Base-by-base conservation (phyloP, 495 filamentous ascomycete species). In the Tirmania nivea region DNA sequence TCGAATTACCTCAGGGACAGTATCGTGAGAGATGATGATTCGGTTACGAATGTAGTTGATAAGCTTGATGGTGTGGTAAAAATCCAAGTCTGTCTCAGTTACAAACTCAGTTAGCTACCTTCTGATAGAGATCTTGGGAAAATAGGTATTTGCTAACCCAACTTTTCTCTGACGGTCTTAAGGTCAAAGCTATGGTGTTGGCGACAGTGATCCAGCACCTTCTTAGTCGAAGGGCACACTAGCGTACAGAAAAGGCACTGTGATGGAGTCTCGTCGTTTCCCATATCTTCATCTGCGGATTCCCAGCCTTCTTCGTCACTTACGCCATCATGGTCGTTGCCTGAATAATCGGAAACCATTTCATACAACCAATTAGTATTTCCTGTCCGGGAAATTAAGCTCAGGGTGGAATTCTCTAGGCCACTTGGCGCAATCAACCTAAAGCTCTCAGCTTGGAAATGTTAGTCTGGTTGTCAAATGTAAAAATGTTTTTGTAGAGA, bases 21-120 rank as follows among this genome's bases (percentile, higher is more conserved):
- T 8, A 45, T 45, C 39, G 5, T 45, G 12, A 45, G 12, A 14
- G 39, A 8, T 45, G 39, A 45, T 45, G 8, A 53, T 50, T 14
- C 52, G 52, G 8, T 70, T 64, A 7, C 82, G 80, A 49, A 85
- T 75, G 56, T 81, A 90, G 65, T 94, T 96, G 59, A 94, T 77
- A 11, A 94, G 69, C 66, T 86, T 92, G 55, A 94, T 78, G 51
- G 72, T 80, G 8, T 74, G 82, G 55, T 90, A 75, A 61, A 94
- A 93, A 56, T 94, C 86, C 48, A 94, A 69, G 35, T 68, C 79
- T 83, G 50, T 42, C 39, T 34, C 34, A 37, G 8, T 34, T 0
- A 17, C 8, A 45, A 8, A 1, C 9, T 42, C 10, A 54, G 50
- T 56, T 11, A 63, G 51, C 34, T 53, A 51, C 37, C n/a, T 42